Evolutionary conservation across 2,329 filamentous ascomycete genomes (phyloP), one percentile per base, ranked within the genome.

Genomic region (Beauveria scarabaeidicola): DNA sequence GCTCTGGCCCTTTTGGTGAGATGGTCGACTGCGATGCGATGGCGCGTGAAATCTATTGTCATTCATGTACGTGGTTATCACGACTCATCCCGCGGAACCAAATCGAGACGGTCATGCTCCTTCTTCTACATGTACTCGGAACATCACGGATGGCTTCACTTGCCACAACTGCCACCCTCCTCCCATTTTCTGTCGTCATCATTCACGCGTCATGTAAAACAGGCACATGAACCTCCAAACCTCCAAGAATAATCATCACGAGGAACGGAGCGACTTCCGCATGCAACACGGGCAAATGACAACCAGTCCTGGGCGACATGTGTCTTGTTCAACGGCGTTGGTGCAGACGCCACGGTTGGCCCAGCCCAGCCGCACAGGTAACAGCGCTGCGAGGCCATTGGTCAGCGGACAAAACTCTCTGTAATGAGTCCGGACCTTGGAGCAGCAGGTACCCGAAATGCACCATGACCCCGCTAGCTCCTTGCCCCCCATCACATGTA

Each of bases 331-430:
- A 27, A 40, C 43, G 54, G 27, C 32, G 27, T 46, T 9, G 23
- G 36, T 21, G 40, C 41, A 36, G 41, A 27, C 52, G 41, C 52
- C 52, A 55, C 41, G 19, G 41, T 15, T 23, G 56, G 56, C 64
- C 63, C 63, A 65, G 60, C 44, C 63, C 51, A 64, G 51, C 60
- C 64, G 65, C 70, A 71, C 63, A 63, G 65, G 65, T 62, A 59
- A 36, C 47, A 57, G 59, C 50, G 38, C 56, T 51, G 66, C 52
- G 60, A 50, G 57, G 60, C 63, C 29, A 72, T 72, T 72, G 70
- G 70, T 51, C 63, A 58, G 25, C 44, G 29, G 21, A 5, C 9
- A 9, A 19, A 53, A 25, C 43, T 19, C 40, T 32, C 36, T 41
- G 25, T n/a, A 27, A 27, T 41, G 29, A 32, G 29, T 32, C 29